These are phyloP conservation scores for Penicillium angulare DNA, from an alignment of 495 filamentous ascomycete genomes.

Conservation along the genomic window DNA sequence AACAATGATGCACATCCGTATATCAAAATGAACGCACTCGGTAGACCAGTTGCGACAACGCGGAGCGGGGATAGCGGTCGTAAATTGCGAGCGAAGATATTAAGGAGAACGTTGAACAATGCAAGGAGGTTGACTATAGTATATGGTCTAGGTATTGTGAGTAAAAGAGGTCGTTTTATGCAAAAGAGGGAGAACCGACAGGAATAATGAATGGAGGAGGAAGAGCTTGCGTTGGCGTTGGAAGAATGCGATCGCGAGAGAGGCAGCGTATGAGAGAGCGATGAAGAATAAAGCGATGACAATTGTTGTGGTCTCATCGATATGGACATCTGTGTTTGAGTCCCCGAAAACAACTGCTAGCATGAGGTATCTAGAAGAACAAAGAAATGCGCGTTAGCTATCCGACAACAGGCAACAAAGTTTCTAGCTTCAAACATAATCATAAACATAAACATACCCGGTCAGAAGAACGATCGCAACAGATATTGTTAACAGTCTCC, in stretches of 20 bases:
- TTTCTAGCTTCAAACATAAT: not conserved
- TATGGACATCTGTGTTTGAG: conserved; percentile 1
- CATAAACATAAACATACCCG: conserved; percentile 16
- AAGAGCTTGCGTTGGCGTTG: conserved; percentile 20
- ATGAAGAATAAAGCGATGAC: conserved; percentile 26
- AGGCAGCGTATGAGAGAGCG: conserved; percentile 22
- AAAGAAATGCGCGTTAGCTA: too few species aligned
- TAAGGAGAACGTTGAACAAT: conserved; percentile 33
- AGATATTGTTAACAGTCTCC: conserved; percentile 14
- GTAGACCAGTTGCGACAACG: conserved; percentile 24
- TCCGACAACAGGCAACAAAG: too few species aligned
- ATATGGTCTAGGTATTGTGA: conserved; percentile 23
- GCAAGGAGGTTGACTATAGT: conserved; percentile 28
- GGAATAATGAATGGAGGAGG: conserved; percentile 29
- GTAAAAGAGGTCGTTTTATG: not conserved
- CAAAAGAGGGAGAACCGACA: conserved; percentile 14
- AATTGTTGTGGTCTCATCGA: conserved; percentile 15
- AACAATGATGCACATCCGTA: conserved; percentile 28
- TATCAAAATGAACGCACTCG: conserved; percentile 22
- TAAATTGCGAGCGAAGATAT: conserved; percentile 27
- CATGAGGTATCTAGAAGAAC: conserved; percentile 26
- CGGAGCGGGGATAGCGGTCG: conserved; percentile 23
- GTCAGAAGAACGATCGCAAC: conserved; percentile 23
- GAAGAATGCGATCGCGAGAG: conserved; percentile 23
- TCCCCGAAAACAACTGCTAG: conserved; percentile 28